Percentiles rank a stretch among this genome's conserved stretches.
Evolutionary conservation across 192 early-diverging fungal genomes (phyloP).

Genomic region (Diversispora epigaea): DNA sequence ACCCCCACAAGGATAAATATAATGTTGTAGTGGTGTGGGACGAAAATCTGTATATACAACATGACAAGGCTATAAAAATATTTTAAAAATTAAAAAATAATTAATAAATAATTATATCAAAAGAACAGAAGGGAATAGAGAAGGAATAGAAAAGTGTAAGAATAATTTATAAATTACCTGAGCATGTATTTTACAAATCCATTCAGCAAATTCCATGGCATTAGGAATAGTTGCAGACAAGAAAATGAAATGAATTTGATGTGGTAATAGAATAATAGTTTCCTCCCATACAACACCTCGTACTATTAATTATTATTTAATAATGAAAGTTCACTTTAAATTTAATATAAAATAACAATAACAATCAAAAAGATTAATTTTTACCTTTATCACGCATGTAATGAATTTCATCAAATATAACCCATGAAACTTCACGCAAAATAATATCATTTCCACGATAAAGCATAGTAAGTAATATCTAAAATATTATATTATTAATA

Average conservation of each 20-base stretch:
- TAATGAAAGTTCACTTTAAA: too few relatives aligned
- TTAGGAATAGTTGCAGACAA: slow-evolving; percentile 99
- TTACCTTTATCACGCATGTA: slow-evolving; percentile 93
- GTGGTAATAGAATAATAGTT: slow-evolving; percentile 92
- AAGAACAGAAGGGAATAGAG: too few relatives aligned
- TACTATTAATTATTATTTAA: slow-evolving; percentile 33
- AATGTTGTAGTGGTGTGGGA: slow-evolving; percentile 96
- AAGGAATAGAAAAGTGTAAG: not conserved
- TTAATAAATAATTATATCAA: not conserved
- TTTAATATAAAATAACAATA: not conserved
- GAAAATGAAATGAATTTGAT: slow-evolving; percentile 90
- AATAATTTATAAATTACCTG: slow-evolving; percentile 43
- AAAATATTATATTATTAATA: too few relatives aligned
- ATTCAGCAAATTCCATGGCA: slow-evolving; percentile 98
- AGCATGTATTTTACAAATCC: slow-evolving; percentile 93
- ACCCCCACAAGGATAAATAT: slow-evolving; percentile 86
- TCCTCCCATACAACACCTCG: slow-evolving; percentile 99
- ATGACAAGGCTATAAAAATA: slow-evolving; percentile 71
- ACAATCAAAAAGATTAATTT: not conserved
- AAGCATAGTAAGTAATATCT: slow-evolving; percentile 96
- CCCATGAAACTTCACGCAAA: slow-evolving; percentile 96
- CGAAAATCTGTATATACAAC: slow-evolving; percentile 98
- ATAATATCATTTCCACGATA: slow-evolving; percentile 94
- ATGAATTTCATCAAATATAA: slow-evolving; percentile 98
- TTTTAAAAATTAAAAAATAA: not conserved